phyloP scores from a whole-genome alignment of 139 green algal genomes.

The Micromonas commoda region DNA sequence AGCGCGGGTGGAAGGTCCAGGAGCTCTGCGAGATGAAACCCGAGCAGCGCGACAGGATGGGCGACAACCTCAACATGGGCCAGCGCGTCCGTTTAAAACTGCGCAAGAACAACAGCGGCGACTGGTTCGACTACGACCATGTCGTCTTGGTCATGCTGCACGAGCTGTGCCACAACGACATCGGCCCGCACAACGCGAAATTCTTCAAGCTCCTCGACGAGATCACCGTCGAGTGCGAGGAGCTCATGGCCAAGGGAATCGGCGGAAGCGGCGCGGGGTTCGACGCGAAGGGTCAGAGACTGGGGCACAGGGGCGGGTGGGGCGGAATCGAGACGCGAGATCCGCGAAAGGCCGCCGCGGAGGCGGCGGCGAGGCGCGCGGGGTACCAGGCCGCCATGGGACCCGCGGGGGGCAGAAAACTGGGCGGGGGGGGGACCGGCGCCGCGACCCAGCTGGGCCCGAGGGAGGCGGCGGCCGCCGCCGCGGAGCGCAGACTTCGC shows the following conservation, averaged over 20 bases:
- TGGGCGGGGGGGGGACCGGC: too few species aligned
- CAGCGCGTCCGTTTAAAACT: constrained; percentile 53
- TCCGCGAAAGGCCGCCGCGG: too few species aligned
- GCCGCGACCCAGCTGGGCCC: too few species aligned
- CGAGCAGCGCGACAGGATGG: neutral
- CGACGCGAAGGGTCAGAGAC: too few species aligned
- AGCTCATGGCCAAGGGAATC: constrained; percentile 72
- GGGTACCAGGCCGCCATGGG: too few species aligned
- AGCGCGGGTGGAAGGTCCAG: constrained; percentile 50
- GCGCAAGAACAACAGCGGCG: constrained; percentile 13
- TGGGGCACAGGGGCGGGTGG: too few species aligned
- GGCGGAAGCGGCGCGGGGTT: too few species aligned
- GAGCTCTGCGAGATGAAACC: constrained; percentile 61
- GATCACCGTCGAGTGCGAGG: constrained; percentile 72
- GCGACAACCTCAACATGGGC: neutral
- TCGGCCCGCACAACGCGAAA: constrained; percentile 51
- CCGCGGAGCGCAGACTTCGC: too few species aligned
- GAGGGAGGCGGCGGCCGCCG: too few species aligned
- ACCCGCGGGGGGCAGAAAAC: too few species aligned
- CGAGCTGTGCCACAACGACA: constrained; percentile 70
- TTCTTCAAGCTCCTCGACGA: constrained; percentile 91
- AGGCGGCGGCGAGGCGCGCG: too few species aligned
- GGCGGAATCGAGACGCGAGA: too few species aligned
- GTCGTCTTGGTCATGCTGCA: constrained; percentile 85
- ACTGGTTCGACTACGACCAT: constrained; percentile 64